Evolutionary conservation across 331 rosid genomes (phyloP), one percentile per base, ranked within the genome.

Genomic region (Pyrus hybrid): DNA sequence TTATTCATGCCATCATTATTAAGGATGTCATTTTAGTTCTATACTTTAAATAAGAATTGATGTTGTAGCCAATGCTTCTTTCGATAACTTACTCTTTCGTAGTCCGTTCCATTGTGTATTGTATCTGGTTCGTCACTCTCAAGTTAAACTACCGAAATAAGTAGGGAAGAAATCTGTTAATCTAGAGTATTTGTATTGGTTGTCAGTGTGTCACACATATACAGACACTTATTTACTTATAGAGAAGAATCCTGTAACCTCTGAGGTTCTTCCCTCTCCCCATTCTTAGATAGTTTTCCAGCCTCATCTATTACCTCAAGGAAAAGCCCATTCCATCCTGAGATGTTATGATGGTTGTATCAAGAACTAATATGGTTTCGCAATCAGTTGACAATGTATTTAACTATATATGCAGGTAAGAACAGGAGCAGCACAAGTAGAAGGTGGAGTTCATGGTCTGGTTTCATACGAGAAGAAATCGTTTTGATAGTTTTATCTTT

Each of bases 351-450:
- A 29, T 25, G 21, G n/a, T 29, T 5, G 3, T 17, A 41, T 69
- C 23, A 47, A 17, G 73, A 71, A 70, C 63, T 45, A 13, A 28
- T 14, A 26, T 54, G n/a, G 75, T 72, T 77, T 28, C 49, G 13
- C 29, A 21, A 16, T 68, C 14, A n/a, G 73, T 32, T 35, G 32
- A 10, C 17, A 41, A 45, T 79, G 25, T 53, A 69, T 47, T 54
- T 69, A 54, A 65, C 8, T 84, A 35, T 0, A 2, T 41, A 45
- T 63, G 43, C 84, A 93, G 98, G 96, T 92, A 25, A 91, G 99
- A 66, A 77, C 87, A 0, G 99, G 97, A 79, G 99, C 99, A 71
- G 95, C 97, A 53, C 99, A 94, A 83, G 90, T 90, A 63, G 99
- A 94, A 87, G 99, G 99, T 73, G 97, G 96, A 64, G 20, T 94